These are phyloP conservation scores for Heterobasidion irregulare DNA, from an alignment of 1,284 basidiomycete genomes.

Conservation along the genomic window DNA sequence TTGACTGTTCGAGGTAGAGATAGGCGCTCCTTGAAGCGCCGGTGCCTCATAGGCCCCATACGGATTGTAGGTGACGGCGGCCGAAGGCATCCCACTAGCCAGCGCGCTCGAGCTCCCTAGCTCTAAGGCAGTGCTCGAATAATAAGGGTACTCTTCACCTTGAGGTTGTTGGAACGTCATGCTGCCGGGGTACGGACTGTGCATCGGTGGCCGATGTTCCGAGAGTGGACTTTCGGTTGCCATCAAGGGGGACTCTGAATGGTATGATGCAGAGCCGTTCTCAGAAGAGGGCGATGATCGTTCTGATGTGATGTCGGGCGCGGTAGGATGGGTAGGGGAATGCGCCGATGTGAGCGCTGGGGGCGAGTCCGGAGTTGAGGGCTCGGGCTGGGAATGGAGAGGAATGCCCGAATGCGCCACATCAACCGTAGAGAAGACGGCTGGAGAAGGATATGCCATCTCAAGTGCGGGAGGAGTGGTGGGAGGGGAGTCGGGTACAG, in stretches of 20 bases:
- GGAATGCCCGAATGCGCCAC: neutral
- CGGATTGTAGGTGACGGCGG: neutral
- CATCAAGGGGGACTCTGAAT: neutral
- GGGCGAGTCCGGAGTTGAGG: neutral
- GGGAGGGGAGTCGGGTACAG: conserved; percentile 1
- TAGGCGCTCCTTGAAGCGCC: neutral
- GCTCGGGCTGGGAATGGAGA: neutral
- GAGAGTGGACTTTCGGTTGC: conserved; percentile 1
- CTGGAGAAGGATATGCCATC: neutral
- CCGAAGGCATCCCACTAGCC: neutral
- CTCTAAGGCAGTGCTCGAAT: neutral
- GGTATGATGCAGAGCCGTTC: neutral
- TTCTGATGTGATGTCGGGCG: neutral
- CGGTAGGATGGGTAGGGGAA: neutral
- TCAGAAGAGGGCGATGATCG: neutral
- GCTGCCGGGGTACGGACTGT: neutral
- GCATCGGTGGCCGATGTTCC: neutral
- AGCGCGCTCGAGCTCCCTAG: neutral
- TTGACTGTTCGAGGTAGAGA: neutral
- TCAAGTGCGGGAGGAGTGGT: neutral
- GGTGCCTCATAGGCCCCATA: neutral
- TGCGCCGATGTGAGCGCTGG: neutral
- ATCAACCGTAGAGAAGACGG: neutral
- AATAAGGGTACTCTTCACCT: neutral
- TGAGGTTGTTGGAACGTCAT: neutral